A percentile compares a stretch with the other conserved stretches of the same genome.
Evolutionary conservation across 148 eudicot genomes (phyloP).

Genomic region (Nepenthes gracilis): DNA sequence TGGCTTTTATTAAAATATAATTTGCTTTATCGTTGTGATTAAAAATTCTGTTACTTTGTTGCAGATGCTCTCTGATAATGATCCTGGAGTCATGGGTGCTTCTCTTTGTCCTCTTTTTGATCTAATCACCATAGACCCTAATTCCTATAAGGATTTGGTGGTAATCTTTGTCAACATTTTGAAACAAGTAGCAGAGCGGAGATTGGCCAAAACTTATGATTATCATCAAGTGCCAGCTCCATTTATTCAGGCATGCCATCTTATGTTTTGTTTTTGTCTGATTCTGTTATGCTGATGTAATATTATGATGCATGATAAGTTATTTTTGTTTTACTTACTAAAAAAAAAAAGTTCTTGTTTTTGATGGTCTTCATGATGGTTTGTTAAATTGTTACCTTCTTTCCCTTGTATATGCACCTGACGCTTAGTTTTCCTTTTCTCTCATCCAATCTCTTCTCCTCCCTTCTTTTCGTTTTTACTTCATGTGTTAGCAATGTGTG

Average conservation of each 20-base stretch:
- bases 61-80: constrained; percentile 93
- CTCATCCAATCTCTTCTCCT: too few relatives aligned
- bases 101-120: constrained; percentile 88
- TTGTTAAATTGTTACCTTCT: too few relatives aligned
- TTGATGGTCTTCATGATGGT: too few relatives aligned
- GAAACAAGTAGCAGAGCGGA: constrained; percentile 92
- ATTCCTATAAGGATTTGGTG: constrained; percentile 74
- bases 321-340: neutral
- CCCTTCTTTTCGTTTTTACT: too few relatives aligned
- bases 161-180: constrained; percentile 87
- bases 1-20: neutral
- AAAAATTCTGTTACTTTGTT: constrained; percentile 5
- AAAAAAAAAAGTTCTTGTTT: too few relatives aligned
- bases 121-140: constrained; percentile 58
- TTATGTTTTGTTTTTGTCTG: neutral
- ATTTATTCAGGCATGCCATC: constrained; percentile 66
- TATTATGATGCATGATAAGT: neutral
- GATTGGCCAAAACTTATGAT: constrained; percentile 91
- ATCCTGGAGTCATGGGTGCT: constrained; percentile 99
- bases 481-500: too few relatives aligned
- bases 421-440: too few relatives aligned
- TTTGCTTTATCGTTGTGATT: neutral
- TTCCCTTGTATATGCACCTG: too few relatives aligned
- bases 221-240: constrained; percentile 99
- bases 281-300: neutral